Conservation (phyloP, 768 basidiomycete genomes). For the Lyophyllum shimeji region DNA sequence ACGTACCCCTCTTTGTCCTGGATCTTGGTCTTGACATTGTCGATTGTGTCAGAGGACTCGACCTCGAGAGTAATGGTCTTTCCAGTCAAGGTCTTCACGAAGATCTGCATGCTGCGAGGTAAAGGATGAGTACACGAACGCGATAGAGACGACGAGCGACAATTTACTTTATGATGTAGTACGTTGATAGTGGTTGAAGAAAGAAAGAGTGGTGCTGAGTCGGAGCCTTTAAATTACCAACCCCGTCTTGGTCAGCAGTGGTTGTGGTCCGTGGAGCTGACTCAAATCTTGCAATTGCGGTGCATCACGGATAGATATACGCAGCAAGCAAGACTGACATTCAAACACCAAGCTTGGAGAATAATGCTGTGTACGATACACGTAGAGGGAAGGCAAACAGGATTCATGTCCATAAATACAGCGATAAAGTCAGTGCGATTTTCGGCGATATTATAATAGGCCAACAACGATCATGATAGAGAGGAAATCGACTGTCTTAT, state of each 20-base stretch:
- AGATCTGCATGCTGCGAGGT: conserved; percentile 19
- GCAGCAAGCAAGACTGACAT: too few relatives aligned
- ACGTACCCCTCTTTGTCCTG: conserved; percentile 28
- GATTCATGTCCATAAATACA: too few relatives aligned
- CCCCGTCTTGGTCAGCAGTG: conserved; percentile 14
- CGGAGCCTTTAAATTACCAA: conserved; percentile 12
- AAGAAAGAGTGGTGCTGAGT: not conserved
- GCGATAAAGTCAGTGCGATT: too few relatives aligned
- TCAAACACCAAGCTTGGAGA: too few relatives aligned
- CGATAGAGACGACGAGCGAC: not conserved
- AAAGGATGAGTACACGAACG: not conserved
- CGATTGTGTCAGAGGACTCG: conserved; percentile 21
- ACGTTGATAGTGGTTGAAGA: conserved; percentile 12
- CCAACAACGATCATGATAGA: too few relatives aligned
- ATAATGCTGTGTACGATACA: too few relatives aligned
- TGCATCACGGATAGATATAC: too few relatives aligned
- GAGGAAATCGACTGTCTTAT: too few relatives aligned
- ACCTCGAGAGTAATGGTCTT: conserved; percentile 23
- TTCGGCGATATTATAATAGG: too few relatives aligned
- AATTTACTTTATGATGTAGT: not conserved
- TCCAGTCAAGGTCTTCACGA: conserved; percentile 22
- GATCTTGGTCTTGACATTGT: conserved; percentile 24
- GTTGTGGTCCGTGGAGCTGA: not conserved
- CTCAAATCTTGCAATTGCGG: not conserved
- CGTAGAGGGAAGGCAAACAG: too few relatives aligned